Evolutionary conservation across 108 stramenopile genomes (phyloP).

Genomic region (Cylindrotheca closterium): DNA sequence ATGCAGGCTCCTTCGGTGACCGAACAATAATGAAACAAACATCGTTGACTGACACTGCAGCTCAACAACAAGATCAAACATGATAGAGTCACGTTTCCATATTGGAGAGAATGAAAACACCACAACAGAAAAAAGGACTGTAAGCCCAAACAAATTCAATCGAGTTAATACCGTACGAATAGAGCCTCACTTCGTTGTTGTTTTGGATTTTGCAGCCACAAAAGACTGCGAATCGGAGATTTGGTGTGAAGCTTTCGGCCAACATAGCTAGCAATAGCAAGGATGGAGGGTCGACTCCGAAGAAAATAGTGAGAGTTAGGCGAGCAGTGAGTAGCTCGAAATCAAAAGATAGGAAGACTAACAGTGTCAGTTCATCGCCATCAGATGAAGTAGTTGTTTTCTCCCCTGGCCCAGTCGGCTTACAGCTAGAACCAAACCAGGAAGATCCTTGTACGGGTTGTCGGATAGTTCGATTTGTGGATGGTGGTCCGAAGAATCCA

Average conservation of each 20-base stretch:
- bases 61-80: too few species aligned
- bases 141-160: too few species aligned
- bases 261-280: neutral
- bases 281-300: neutral
- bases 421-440: conserved; percentile 53
- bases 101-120: too few species aligned
- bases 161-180: too few species aligned
- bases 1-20: too few species aligned
- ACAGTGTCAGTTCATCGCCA: neutral
- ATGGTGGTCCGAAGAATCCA: conserved; percentile 38
- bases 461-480: conserved; percentile 42
- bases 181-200: too few species aligned
- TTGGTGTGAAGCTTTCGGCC: conserved; percentile 12
- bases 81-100: too few species aligned
- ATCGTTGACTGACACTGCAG: too few species aligned
- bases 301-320: conserved; percentile 15
- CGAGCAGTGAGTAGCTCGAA: neutral
- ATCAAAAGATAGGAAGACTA: neutral
- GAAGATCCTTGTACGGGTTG: conserved; percentile 28
- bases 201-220: neutral
- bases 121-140: too few species aligned
- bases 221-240: conserved; percentile 3
- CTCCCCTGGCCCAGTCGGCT: conserved; percentile 51
- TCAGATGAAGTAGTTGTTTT: conserved; percentile 36
- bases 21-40: too few species aligned